Evolutionary conservation across 805 yeast species (phyloP), one percentile per base, ranked within the genome.

Genomic region (Pichia phayaonensis): DNA sequence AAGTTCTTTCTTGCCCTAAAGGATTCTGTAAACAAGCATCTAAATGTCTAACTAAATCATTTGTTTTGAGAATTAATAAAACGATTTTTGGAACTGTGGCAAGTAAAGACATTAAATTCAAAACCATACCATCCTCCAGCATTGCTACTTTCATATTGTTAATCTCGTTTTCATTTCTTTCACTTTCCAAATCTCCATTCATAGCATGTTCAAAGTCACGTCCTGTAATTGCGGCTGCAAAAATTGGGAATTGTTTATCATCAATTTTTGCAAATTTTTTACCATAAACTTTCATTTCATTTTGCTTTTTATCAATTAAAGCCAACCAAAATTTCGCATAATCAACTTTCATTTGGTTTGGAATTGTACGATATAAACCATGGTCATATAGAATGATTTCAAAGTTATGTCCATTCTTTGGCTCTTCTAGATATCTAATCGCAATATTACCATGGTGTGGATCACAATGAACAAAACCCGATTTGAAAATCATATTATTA

Each of bases 361-460:
- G 85, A 13, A 95, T 89, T 52, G 84, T 80, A 53, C 99, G 75
- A 65, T 94, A 94, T 20, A 94, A 72, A 0, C 99, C 99, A 66
- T 94, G 99, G 68, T 94, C 99, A 64, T 89, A 95, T 20, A 94
- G 72, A 8, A 94, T 73, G 47, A 94, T 87, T 66, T 94, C 99
- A 64, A 94, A 94, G 63, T 92, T 90, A 62, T 84, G 89, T 2
- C 69, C 68, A 39, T 62, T 54, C 38, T 53, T 57, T 29, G 61
- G 59, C 6, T 54, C 48, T 18, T 59, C 59, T 8, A 74, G 67
- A 34, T 74, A 68, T 50, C 90, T 72, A 22, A 94, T 88, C 0
- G 98, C 97, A 52, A 94, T 71, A 61, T 94, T 94, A 0, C 99
- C 99, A 12, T 96, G 96, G 65, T 94, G 99, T 1, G 99, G 99